phyloP scores from a whole-genome alignment of 148 eudicot species.

The Chenopodium berlandieri region DNA sequence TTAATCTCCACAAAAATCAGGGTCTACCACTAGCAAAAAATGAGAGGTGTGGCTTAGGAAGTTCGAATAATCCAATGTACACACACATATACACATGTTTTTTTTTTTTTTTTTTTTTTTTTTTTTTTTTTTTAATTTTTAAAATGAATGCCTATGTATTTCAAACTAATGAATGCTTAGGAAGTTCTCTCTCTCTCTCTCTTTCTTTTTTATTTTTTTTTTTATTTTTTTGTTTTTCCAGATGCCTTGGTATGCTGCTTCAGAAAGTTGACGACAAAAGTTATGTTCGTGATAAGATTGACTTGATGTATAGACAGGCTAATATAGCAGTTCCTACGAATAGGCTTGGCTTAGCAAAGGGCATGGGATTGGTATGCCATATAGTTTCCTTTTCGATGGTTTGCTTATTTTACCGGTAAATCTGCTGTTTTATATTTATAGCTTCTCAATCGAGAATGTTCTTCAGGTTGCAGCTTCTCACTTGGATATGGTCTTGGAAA shows the following conservation, averaged over 20 bases:
- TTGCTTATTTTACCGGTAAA: background rate
- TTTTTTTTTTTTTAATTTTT: no score
- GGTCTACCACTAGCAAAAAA: no score
- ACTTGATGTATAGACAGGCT: constrained; percentile 80
- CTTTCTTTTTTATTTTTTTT: background rate
- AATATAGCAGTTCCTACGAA: constrained; percentile 75
- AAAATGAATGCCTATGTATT: no score
- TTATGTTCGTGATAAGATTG: constrained; percentile 86
- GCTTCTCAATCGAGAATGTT: constrained; percentile 10
- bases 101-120: no score
- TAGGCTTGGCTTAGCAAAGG: constrained; percentile 97
- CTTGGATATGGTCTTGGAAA: constrained; percentile 93
- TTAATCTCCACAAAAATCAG: no score
- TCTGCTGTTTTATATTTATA: background rate
- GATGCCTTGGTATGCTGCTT: constrained; percentile 91
- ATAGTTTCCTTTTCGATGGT: background rate
- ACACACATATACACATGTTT: no score
- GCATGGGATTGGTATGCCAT: constrained; percentile 81
- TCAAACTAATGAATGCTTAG: no score
- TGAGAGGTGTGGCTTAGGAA: no score
- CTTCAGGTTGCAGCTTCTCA: constrained; percentile 80
- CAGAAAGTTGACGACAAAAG: constrained; percentile 83
- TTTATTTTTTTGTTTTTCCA: constrained; percentile 20
- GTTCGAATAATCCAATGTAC: no score
- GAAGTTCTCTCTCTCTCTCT: no score